Conservation (phyloP, 1,139 yeast genomes). For the Diutina siamensis region DNA sequence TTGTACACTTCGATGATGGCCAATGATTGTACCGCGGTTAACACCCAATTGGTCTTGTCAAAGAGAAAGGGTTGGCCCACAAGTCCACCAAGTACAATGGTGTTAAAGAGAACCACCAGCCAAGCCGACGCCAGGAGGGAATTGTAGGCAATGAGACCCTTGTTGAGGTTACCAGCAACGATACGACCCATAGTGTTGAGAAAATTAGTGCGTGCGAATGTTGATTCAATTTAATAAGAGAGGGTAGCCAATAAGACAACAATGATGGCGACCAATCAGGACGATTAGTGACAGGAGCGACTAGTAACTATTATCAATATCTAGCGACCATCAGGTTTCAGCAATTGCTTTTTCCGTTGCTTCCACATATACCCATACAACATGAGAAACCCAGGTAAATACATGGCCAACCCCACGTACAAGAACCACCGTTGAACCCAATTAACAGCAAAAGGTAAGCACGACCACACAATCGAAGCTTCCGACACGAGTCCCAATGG, state of each 20-base stretch:
- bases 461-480: slow-evolving; percentile 19
- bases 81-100: slow-evolving; percentile 22
- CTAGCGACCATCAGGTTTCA: not conserved
- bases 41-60: slow-evolving; percentile 44
- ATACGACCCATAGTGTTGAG: not conserved
- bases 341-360: slow-evolving; percentile 14
- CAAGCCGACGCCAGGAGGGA: slow-evolving; percentile 35
- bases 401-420: slow-evolving; percentile 17
- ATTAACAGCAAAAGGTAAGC: slow-evolving; percentile 11
- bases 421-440: slow-evolving; percentile 14
- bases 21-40: slow-evolving; percentile 66
- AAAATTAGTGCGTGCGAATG: not conserved
- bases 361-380: slow-evolving; percentile 24
- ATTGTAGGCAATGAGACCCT: slow-evolving; percentile 33
- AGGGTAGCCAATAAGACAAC: too few species aligned
- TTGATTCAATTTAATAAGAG: too few species aligned
- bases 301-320: too few species aligned
- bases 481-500: slow-evolving; percentile 26
- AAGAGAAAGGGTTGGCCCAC: slow-evolving; percentile 53
- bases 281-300: too few species aligned
- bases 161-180: slow-evolving; percentile 18
- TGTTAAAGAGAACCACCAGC: slow-evolving; percentile 32
- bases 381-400: slow-evolving; percentile 23
- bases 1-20: slow-evolving; percentile 79
- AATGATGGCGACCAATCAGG: too few species aligned